Evolutionary conservation across 495 filamentous ascomycete genomes (phyloP), one percentile per base, ranked within the genome.

Genomic region (Xylaria grammica): DNA sequence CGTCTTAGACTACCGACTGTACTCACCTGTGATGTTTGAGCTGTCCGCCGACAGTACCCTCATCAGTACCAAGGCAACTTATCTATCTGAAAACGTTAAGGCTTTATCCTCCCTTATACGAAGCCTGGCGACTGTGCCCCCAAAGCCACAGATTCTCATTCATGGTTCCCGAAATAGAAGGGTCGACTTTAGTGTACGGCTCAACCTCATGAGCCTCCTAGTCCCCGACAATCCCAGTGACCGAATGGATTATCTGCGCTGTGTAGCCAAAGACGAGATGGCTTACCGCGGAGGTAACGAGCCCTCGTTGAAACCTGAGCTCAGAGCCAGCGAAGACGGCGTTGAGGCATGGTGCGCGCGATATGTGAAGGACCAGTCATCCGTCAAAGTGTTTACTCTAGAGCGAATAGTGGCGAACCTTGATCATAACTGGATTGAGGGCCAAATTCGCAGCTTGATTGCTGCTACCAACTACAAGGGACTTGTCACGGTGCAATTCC

Each of bases 151-250:
- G 38, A 74, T 85, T 40, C 78, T 78, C 60, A 79, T 85, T 49
- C 63, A 68, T 9, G 84, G 84, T 26, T 75, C 69, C 24, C 72
- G 72, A 15, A 65, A 69, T 17, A 63, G 65, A 36, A 69, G 66
- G 40, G 45, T 72, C 22, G 82, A 85, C 65, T 85, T 86, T 60
- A 75, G 77, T 49, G 69, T 85, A 59, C 80, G 79, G 65, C 70
- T 86, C 13, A 86, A 86, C 63, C 74, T 84, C 36, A 81, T 86
- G 76, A 75, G 72, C 44, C 67, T 85, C 34, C 74, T 86, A 11
- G 71, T 85, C 55, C 67, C 81, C 57, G 66, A 75, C 38, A 64
- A 78, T 54, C 51, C 72, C n/a, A 62, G 58, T 3, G 65, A 76
- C 42, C 69, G 77, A 15, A 77, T 84, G 73, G 83, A 86, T 64